Evolutionary conservation across 306 rosid species (phyloP), one percentile per base, ranked within the genome.

Genomic region (Gastrolobium bilobum): DNA sequence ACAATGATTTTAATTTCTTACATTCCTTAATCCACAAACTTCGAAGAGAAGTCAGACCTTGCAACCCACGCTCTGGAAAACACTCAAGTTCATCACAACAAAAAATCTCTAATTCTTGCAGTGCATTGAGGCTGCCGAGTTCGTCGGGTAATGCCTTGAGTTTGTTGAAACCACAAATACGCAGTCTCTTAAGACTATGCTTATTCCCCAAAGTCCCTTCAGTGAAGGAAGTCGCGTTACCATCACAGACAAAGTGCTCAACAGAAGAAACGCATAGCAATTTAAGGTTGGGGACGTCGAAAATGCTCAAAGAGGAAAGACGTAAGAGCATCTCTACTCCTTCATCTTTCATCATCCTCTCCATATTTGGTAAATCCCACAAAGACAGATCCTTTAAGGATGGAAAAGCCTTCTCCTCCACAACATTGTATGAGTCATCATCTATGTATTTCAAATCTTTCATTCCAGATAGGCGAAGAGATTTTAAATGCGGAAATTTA

Each of bases 71-170:
- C 52, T 58, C 58, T 0, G 57, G 29, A 6, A 73, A 57, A 7
- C 43, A 57, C 44, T 73, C 56, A 8, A 73, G 5, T 11, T n/a
- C n/a, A n/a, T 56, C 67, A 6, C 6, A 1, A 30, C 58, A 0
- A 0, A 0, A 0, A 58, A 58, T 13, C 0, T 0, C 0, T 1
- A 73, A 34, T 0, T 4, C 1, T 8, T 54, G 2, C 5, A 73
- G 10, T 6, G 68, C 31, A 15, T 7, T 2, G 0, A 73, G 7
- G 39, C 10, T 2, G 4, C 58, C 3, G 1, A 58, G 7, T 31
- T 58, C 6, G 5, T 31, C 33, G 1, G 57, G 40, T 39, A 57
- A 13, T 5, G 4, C 67, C 54, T 56, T 56, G n/a, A 73, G 42
- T 42, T 7, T 2, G 2, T 0, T 6, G 9, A 44, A 67, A 2